Base-by-base conservation (phyloP, 805 yeast species). In the Brettanomyces nanus region DNA sequence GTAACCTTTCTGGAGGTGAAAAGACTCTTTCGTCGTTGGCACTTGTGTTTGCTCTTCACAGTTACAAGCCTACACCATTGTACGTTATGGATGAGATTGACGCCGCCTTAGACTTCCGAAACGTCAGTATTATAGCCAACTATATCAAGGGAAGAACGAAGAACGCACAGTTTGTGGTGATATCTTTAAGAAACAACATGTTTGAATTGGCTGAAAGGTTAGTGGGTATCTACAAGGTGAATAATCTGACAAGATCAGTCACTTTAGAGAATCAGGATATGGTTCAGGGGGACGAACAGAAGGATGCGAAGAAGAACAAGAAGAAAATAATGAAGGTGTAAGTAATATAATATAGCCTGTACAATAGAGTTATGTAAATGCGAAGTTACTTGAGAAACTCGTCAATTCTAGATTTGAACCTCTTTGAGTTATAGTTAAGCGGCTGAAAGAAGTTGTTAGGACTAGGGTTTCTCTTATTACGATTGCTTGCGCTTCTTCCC, bases 51-150 rank as follows among this genome's bases (percentile, higher is more conserved):
- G 95, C 97, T 0, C 67, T 92, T 43, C 66, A 92, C 35, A 95
- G 87, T 58, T 90, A 84, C 67, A 85, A 87, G 58, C 99, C 99
- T 4, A 98, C 99, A 1, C 98, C 98, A 6, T 85, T 92, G 95
- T 92, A 92, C 54, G 90, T 92, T 48, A 66, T 92, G 41, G 98
- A 92, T 62, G 98, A 92, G 63, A 97, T 92, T 28, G 98, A 92
- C 64, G 98, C 99, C 1, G 99, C 99, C 2, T 71, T 92, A 46
- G 99, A 92, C 64, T 92, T 92, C 63, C 69, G 97, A 56, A 92
- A 92, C 51, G 98, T 92, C 25, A 86, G 96, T 10, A 92, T 92
- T 62, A 96, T 92, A 36, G 99, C 98, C 3, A 90, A 89, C 53
- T 94, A 92, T 56, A 92, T 92, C 57, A 89, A 87, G 54, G 96